phyloP scores from a whole-genome alignment of 805 yeast species.

The Nakazawaea siamensis region DNA sequence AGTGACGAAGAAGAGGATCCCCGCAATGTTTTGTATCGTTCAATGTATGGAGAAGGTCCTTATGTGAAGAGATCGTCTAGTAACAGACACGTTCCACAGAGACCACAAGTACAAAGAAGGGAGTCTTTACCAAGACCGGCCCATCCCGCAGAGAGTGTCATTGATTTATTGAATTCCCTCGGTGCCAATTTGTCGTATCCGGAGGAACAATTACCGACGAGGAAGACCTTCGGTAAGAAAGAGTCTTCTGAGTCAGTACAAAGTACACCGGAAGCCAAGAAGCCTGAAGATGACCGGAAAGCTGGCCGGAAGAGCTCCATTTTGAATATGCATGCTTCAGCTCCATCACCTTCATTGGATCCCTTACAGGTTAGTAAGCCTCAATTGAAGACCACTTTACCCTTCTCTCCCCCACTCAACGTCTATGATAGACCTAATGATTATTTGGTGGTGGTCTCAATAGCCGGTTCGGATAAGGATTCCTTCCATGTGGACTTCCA shows the following conservation, averaged over 20 bases:
- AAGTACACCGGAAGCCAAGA: neutral
- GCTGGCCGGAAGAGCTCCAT: constrained; percentile 7
- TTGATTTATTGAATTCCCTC: constrained; percentile 8
- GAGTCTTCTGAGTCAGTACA: neutral
- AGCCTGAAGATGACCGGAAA: neutral
- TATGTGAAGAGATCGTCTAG: neutral
- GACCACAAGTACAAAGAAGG: constrained; percentile 5
- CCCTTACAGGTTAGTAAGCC: constrained; percentile 39
- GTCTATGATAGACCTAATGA: constrained; percentile 41
- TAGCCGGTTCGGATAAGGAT: constrained; percentile 52
- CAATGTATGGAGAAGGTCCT: constrained; percentile 11
- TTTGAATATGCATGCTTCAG: constrained; percentile 17
- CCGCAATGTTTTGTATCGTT: constrained; percentile 6
- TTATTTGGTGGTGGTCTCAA: constrained; percentile 40
- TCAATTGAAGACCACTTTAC: constrained; percentile 29
- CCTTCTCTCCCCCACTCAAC: constrained; percentile 52
- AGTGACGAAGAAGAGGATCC: constrained; percentile 1
- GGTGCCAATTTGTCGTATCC: constrained; percentile 8
- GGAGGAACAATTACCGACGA: constrained; percentile 6
- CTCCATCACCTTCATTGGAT: constrained; percentile 26
- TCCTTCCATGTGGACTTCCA: constrained; percentile 51
- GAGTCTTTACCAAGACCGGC: constrained; percentile 5
- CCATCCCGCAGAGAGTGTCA: constrained; percentile 8
- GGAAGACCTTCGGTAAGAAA: constrained; percentile 1
- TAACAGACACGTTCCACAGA: neutral